phyloP scores from a whole-genome alignment of 2,329 filamentous ascomycete genomes.

The Ophiostoma populinum region DNA sequence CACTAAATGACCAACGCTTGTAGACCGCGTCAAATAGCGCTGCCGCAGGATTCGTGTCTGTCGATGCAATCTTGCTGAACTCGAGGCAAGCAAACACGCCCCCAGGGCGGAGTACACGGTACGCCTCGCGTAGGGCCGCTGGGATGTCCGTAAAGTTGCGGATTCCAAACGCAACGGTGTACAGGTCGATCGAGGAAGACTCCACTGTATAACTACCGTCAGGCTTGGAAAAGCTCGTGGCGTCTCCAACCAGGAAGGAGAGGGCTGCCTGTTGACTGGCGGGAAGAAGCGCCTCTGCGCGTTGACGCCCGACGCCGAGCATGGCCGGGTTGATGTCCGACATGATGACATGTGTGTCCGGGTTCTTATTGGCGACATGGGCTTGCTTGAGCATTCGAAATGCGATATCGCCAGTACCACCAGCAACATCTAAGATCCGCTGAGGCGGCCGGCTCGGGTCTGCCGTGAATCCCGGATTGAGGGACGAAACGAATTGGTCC shows the following conservation, averaged over 20 bases:
- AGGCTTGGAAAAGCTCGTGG: slow-evolving; percentile 43
- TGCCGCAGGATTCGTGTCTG: slow-evolving; percentile 30
- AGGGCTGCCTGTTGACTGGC: slow-evolving; percentile 39
- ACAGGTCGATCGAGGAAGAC: slow-evolving; percentile 66
- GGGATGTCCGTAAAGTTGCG: slow-evolving; percentile 92
- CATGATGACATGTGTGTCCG: slow-evolving; percentile 69
- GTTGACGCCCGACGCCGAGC: slow-evolving; percentile 73
- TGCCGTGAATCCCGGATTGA: slow-evolving; percentile 59
- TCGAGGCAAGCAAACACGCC: slow-evolving; percentile 94
- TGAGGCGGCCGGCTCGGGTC: slow-evolving; percentile 29
- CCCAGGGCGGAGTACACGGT: slow-evolving; percentile 78
- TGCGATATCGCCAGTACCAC: slow-evolving; percentile 93
- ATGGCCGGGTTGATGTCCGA: slow-evolving; percentile 94
- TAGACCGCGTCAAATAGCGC: slow-evolving; percentile 70
- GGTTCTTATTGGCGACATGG: slow-evolving; percentile 62
- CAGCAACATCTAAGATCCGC: slow-evolving; percentile 87
- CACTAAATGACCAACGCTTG: slow-evolving; percentile 88
- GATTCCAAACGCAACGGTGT: slow-evolving; percentile 95
- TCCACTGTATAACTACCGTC: slow-evolving; percentile 35
- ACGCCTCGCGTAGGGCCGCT: slow-evolving; percentile 64
- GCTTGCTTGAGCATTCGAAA: slow-evolving; percentile 90
- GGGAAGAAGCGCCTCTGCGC: slow-evolving; percentile 42
- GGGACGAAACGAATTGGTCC: slow-evolving; percentile 81
- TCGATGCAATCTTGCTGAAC: slow-evolving; percentile 60
- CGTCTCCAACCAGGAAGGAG: slow-evolving; percentile 77